Evolutionary conservation across 306 rosid genomes (phyloP).

Genomic region (Corylus avellana): DNA sequence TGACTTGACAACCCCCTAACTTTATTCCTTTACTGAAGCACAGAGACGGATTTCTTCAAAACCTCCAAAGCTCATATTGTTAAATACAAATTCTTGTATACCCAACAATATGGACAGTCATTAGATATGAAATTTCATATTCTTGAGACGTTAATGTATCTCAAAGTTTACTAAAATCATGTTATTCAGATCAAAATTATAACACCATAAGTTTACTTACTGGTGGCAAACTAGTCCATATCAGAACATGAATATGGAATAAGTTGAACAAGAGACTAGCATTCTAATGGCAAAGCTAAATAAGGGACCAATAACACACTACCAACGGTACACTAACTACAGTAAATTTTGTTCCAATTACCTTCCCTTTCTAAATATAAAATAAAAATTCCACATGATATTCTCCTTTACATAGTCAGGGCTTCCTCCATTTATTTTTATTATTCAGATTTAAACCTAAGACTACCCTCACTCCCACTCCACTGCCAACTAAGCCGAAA

Average conservation of each 20-base stretch:
- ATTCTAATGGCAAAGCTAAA: background rate
- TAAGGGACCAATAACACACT: background rate
- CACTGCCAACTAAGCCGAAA: background rate
- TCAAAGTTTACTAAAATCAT: background rate
- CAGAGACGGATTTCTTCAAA: background rate
- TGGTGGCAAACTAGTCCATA: background rate
- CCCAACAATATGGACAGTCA: background rate
- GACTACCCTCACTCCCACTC: background rate
- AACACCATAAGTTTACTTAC: background rate
- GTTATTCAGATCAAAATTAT: background rate
- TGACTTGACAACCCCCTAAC: background rate
- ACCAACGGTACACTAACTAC: background rate
- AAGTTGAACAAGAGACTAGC: background rate
- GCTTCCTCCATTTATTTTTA: background rate
- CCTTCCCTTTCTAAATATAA: background rate
- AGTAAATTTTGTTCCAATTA: background rate
- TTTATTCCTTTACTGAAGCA: background rate
- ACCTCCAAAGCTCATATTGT: background rate
- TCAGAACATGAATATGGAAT: background rate
- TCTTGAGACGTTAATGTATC: no score
- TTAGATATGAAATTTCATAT: background rate
- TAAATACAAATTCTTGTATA: background rate
- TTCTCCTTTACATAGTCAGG: background rate
- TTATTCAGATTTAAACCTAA: background rate
- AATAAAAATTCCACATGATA: background rate